Evolutionary conservation across 768 basidiomycete genomes (phyloP).

Genomic region (Trametes elegans): DNA sequence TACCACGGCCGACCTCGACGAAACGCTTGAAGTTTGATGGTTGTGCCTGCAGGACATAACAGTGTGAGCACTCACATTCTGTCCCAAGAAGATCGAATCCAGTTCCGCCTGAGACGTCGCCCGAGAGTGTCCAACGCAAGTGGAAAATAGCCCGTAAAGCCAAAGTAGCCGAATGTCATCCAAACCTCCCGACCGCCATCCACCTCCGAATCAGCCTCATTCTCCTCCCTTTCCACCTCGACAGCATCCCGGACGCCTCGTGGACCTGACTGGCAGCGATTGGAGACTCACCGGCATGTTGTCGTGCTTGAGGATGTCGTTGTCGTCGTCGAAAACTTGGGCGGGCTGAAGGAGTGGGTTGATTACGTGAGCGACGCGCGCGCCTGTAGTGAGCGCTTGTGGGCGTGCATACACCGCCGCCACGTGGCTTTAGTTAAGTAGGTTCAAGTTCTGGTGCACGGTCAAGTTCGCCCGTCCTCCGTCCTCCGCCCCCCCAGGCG

Average conservation of each 20-base stretch:
- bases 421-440: constrained; percentile 8
- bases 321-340: constrained; percentile 20
- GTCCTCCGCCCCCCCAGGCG: not conserved
- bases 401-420: constrained; percentile 5
- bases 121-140: not conserved
- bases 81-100: not conserved
- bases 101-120: not conserved
- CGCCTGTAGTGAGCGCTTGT: constrained; percentile 5
- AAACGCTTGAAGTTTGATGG: constrained; percentile 92
- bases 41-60: constrained; percentile 8
- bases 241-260: constrained; percentile 2
- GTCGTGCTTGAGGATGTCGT: constrained; percentile 22
- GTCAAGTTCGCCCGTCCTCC: constrained; percentile 10
- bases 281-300: constrained; percentile 29
- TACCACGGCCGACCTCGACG: constrained; percentile 97
- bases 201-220: constrained; percentile 13
- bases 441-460: not conserved
- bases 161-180: constrained; percentile 22
- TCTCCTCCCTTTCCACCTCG: not conserved
- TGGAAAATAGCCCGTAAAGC: not conserved
- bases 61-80: constrained; percentile 1
- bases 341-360: constrained; percentile 5
- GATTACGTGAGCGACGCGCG: constrained; percentile 17
- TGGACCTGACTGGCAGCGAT: constrained; percentile 12
- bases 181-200: constrained; percentile 19